These are phyloP conservation scores for Cordia subcordata DNA, from an alignment of 257 asterid genomes.

Conservation along the genomic window DNA sequence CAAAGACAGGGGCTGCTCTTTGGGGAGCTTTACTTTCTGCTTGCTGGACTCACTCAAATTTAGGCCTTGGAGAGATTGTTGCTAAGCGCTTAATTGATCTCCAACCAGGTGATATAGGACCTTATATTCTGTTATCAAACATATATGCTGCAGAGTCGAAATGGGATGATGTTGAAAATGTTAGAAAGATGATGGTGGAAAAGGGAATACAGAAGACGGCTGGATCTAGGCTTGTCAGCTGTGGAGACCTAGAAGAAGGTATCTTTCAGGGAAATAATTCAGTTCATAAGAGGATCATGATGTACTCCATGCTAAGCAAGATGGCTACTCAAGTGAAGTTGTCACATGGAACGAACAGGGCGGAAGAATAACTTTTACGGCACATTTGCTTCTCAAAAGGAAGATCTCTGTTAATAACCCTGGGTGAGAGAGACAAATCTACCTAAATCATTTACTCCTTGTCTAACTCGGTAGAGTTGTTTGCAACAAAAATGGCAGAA, in stretches of 20 bases:
- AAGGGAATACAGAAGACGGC: conserved; percentile 18
- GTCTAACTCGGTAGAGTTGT: too few species aligned
- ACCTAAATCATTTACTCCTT: too few species aligned
- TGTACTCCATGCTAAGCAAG: conserved; percentile 30
- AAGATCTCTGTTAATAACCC: neutral
- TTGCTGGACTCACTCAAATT: conserved; percentile 28
- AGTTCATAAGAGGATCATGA: conserved; percentile 21
- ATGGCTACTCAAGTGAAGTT: conserved; percentile 25
- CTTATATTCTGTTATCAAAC: conserved; percentile 30
- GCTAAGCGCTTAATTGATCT: conserved; percentile 24
- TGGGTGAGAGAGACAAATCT: too few species aligned
- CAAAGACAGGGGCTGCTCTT: conserved; percentile 16
- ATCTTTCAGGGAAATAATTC: conserved; percentile 7
- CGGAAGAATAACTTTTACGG: neutral
- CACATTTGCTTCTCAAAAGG: neutral
- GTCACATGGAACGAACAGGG: conserved; percentile 10
- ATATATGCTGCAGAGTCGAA: conserved; percentile 32
- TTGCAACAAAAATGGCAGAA: neutral
- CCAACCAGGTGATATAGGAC: conserved; percentile 31
- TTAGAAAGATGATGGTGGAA: conserved; percentile 26
- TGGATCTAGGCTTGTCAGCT: conserved; percentile 21
- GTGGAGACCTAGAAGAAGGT: conserved; percentile 5
- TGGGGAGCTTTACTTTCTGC: conserved; percentile 31
- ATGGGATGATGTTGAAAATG: conserved; percentile 31
- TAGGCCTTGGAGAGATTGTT: conserved; percentile 30